Conservation (phyloP, 148 eudicot species). For the Rhododendron simsii region DNA sequence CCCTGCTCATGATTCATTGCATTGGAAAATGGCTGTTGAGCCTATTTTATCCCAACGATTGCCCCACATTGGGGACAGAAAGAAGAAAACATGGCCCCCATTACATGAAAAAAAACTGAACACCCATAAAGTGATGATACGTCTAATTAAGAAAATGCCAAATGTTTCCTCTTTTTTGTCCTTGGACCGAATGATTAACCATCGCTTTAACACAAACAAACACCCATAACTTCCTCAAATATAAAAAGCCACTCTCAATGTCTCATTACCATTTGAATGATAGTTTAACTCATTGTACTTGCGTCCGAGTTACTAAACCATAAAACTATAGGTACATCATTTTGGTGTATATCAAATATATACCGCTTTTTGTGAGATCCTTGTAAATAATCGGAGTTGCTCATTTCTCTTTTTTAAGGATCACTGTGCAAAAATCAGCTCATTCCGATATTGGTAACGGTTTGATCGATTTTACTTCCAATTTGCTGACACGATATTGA, state of each 20-base stretch:
- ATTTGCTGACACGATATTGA: no score
- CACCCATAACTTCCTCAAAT: background rate
- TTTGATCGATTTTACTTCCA: no score
- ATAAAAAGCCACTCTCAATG: background rate
- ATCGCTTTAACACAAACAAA: background rate
- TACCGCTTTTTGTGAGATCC: no score
- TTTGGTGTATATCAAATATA: no score
- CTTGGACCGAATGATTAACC: slow-evolving; percentile 2
- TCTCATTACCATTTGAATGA: background rate
- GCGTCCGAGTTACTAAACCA: background rate
- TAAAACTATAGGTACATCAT: no score
- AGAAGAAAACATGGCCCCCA: background rate
- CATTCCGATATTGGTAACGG: no score
- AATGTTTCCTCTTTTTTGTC: background rate
- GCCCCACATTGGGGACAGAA: background rate
- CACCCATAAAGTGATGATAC: background rate
- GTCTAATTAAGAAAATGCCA: background rate
- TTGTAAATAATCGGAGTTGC: no score
- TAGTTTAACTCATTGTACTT: background rate
- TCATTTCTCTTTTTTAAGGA: no score
- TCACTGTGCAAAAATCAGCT: no score
- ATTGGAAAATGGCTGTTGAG: background rate
- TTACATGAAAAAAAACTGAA: background rate
- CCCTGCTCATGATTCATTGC: background rate
- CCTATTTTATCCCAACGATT: background rate